phyloP scores from a whole-genome alignment of 1,284 basidiomycete species.

The Leccinum angustisporum region DNA sequence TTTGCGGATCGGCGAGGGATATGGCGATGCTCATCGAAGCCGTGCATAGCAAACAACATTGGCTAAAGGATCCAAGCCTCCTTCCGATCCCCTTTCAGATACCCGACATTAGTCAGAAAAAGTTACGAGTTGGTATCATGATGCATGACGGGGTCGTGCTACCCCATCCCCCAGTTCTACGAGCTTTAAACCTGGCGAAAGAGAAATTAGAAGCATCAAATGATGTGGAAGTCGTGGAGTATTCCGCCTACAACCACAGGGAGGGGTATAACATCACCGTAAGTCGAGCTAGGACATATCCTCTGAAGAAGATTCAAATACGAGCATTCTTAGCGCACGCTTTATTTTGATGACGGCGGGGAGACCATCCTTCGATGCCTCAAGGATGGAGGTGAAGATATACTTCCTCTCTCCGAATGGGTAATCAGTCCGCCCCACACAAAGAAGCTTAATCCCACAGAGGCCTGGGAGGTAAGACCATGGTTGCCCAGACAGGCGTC shows the following conservation, averaged over 20 bases:
- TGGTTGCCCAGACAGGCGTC: not conserved
- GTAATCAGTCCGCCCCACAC: constrained; percentile 26
- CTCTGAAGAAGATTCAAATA: not conserved
- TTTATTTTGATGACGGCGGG: constrained; percentile 31
- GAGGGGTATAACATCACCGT: constrained; percentile 36
- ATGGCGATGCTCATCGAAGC: constrained; percentile 41
- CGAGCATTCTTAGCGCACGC: constrained; percentile 11
- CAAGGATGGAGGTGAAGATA: constrained; percentile 31
- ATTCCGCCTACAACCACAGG: constrained; percentile 38
- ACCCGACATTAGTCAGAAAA: constrained; percentile 23
- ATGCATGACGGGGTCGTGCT: constrained; percentile 45
- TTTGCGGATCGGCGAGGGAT: constrained; percentile 44
- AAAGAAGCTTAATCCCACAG: constrained; percentile 23
- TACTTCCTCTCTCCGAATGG: constrained; percentile 34
- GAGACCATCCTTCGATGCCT: constrained; percentile 21
- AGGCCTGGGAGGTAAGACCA: constrained; percentile 34
- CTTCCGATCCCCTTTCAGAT: constrained; percentile 41
- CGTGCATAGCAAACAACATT: constrained; percentile 41
- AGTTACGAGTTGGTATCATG: constrained; percentile 47
- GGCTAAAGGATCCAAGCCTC: constrained; percentile 41
- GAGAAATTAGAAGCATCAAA: constrained; percentile 37
- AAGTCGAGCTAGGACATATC: constrained; percentile 2
- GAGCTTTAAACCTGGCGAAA: constrained; percentile 41
- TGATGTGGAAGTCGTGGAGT: constrained; percentile 44
- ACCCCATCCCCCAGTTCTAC: constrained; percentile 46